phyloP scores from a whole-genome alignment of 2,329 filamentous ascomycete species.

The Fusarium cyanostomum region DNA sequence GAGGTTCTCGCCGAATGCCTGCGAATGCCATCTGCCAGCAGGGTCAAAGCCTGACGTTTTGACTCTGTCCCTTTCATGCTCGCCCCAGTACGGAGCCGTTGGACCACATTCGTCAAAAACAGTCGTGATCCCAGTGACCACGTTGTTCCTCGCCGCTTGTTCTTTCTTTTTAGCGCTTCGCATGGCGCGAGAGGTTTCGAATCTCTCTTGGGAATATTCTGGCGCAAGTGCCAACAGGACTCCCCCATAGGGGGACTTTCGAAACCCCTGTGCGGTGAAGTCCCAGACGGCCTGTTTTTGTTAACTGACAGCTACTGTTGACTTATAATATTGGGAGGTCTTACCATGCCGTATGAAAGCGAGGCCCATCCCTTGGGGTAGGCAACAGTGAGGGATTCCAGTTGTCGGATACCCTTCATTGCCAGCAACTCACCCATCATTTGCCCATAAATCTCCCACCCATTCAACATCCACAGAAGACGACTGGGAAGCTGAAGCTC shows the following conservation, averaged over 20 bases:
- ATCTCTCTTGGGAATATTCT: slow-evolving; percentile 28
- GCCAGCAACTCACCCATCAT: slow-evolving; percentile 26
- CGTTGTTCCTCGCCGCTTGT: background rate
- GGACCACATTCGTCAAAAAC: slow-evolving; percentile 5
- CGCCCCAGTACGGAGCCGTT: slow-evolving; percentile 16
- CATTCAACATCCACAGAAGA: slow-evolving; percentile 9
- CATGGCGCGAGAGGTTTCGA: background rate
- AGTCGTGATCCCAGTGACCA: background rate
- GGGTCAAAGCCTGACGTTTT: background rate
- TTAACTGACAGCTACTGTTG: background rate
- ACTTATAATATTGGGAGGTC: background rate
- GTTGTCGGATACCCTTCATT: slow-evolving; percentile 35
- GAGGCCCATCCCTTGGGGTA: slow-evolving; percentile 37
- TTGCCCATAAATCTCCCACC: slow-evolving; percentile 14
- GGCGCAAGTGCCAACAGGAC: slow-evolving; percentile 43
- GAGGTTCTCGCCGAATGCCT: background rate
- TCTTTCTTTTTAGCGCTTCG: background rate
- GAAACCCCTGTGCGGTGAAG: slow-evolving; percentile 29
- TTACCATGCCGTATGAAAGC: slow-evolving; percentile 39
- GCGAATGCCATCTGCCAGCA: background rate
- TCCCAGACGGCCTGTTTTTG: slow-evolving; percentile 43
- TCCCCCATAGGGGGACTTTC: slow-evolving; percentile 24
- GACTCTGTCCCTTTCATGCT: background rate
- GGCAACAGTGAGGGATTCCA: slow-evolving; percentile 35
- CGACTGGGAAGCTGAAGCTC: background rate